Percentiles rank a stretch among this genome's conserved stretches.
Conservation (phyloP, 2,329 filamentous ascomycete genomes). For the Proliferodiscus dingleyae region DNA sequence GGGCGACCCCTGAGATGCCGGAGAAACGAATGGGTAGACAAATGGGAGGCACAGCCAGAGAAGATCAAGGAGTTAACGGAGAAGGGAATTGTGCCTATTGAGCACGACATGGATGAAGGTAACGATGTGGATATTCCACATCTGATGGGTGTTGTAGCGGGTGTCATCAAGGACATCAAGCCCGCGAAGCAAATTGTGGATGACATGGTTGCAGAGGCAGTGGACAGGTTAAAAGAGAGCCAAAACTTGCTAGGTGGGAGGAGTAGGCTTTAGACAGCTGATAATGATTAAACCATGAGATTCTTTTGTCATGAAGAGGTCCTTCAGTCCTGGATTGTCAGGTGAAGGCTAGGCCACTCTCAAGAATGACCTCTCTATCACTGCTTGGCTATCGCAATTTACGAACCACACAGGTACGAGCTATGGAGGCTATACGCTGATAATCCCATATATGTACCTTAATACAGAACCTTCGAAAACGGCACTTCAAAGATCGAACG, state of each 20-base stretch:
- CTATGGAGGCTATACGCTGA: too few species aligned
- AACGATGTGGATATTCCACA: slow-evolving; percentile 82
- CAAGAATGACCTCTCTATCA: too few species aligned
- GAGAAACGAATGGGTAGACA: slow-evolving; percentile 76
- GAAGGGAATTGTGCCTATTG: slow-evolving; percentile 72
- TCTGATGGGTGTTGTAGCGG: slow-evolving; percentile 91
- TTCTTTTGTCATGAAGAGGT: not conserved
- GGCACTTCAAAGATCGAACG: too few species aligned
- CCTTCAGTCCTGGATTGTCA: too few species aligned
- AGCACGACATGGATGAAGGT: slow-evolving; percentile 76
- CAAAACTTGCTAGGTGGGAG: slow-evolving; percentile 51
- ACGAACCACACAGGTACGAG: too few species aligned
- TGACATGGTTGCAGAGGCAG: slow-evolving; percentile 80
- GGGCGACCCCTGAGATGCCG: slow-evolving; percentile 77
- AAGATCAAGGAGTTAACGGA: slow-evolving; percentile 73
- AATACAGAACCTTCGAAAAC: too few species aligned
- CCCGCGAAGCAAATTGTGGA: slow-evolving; percentile 80
- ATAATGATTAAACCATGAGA: not conserved
- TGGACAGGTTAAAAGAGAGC: slow-evolving; percentile 59
- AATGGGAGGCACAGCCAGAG: slow-evolving; percentile 73
- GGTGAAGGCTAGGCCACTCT: too few species aligned
- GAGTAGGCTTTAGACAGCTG: slow-evolving; percentile 30
- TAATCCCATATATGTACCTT: too few species aligned
- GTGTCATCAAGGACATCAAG: slow-evolving; percentile 69
- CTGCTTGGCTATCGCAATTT: too few species aligned